phyloP scores from a whole-genome alignment of 2,329 filamentous ascomycete species.

The Scopulariopsis brevicaulis region DNA sequence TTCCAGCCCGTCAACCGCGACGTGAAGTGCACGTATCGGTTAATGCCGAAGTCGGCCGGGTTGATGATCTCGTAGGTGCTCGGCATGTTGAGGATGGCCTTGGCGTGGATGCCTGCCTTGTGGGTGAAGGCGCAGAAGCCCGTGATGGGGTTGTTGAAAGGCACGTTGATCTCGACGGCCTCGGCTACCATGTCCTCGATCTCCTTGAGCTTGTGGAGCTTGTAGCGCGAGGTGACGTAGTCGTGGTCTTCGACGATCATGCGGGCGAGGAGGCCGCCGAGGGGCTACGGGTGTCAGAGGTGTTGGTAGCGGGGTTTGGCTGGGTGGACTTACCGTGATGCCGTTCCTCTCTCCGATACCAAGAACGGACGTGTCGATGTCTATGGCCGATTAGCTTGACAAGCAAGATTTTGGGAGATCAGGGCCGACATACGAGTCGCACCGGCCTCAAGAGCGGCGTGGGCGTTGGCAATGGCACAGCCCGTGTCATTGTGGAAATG shows the following conservation, averaged over 20 bases:
- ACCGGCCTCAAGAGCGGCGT: constrained; percentile 77
- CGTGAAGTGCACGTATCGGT: constrained; percentile 77
- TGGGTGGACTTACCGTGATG: constrained; percentile 31
- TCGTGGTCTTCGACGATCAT: constrained; percentile 80
- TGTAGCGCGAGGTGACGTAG: constrained; percentile 81
- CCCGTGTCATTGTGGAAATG: constrained; percentile 93
- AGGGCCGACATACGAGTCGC: constrained; percentile 45
- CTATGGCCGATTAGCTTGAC: constrained; percentile 31
- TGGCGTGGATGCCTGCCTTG: constrained; percentile 23
- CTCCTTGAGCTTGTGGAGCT: constrained; percentile 79
- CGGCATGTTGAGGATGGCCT: constrained; percentile 3
- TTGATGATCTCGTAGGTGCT: constrained; percentile 81
- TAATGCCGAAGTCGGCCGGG: constrained; percentile 75
- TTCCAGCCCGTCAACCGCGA: constrained; percentile 86
- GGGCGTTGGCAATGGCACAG: constrained; percentile 80
- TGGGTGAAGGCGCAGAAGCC: constrained; percentile 16
- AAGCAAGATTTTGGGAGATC: not conserved
- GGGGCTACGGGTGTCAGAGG: constrained; percentile 20
- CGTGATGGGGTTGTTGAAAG: constrained; percentile 62
- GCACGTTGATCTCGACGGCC: constrained; percentile 44
- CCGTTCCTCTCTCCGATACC: constrained; percentile 84
- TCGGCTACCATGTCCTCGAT: constrained; percentile 1
- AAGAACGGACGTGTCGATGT: constrained; percentile 75
- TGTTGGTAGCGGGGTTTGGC: not conserved
- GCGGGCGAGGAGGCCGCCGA: constrained; percentile 49